A percentile compares a stretch with the other conserved stretches of the same genome.
phyloP scores from a whole-genome alignment of 306 rosid species.

The Urtica urens region DNA sequence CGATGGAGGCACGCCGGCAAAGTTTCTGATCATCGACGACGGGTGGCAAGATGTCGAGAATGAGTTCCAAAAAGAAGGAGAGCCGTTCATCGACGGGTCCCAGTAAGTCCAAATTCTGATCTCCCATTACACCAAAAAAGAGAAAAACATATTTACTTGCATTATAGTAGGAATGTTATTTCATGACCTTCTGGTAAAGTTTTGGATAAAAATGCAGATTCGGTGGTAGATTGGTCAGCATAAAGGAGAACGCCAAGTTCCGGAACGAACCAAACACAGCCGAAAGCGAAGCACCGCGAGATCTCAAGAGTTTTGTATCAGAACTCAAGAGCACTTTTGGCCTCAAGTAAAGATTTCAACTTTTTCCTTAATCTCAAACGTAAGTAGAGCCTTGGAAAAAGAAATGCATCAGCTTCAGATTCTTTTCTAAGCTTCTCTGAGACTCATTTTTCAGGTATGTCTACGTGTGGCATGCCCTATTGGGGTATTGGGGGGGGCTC shows the following conservation, averaged over 20 bases:
- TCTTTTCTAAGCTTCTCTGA: too few species aligned
- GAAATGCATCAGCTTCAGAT: too few species aligned
- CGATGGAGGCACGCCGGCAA: conserved; percentile 34
- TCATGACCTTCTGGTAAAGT: conserved; percentile 1
- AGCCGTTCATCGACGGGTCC: conserved; percentile 31
- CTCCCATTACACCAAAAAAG: neutral
- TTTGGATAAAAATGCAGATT: conserved; percentile 18
- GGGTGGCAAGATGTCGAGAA: conserved; percentile 34
- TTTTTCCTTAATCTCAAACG: neutral
- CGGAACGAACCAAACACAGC: conserved; percentile 7
- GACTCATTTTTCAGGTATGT: conserved; percentile 27
- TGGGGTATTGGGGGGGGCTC: conserved; percentile 39
- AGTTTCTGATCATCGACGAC: conserved; percentile 29
- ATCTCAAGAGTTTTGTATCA: conserved; percentile 29
- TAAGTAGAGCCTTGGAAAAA: too few species aligned
- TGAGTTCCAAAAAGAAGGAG: conserved; percentile 37
- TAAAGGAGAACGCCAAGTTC: conserved; percentile 27
- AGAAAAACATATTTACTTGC: too few species aligned
- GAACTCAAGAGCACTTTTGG: conserved; percentile 25
- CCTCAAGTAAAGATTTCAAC: conserved; percentile 20
- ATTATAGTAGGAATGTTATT: neutral
- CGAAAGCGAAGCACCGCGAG: conserved; percentile 17
- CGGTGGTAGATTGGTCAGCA: conserved; percentile 30
- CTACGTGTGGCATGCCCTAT: conserved; percentile 32
- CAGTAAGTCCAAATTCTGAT: conserved; percentile 22